Base-by-base conservation (phyloP, 108 stramenopile genomes). In the Seminavis robusta region DNA sequence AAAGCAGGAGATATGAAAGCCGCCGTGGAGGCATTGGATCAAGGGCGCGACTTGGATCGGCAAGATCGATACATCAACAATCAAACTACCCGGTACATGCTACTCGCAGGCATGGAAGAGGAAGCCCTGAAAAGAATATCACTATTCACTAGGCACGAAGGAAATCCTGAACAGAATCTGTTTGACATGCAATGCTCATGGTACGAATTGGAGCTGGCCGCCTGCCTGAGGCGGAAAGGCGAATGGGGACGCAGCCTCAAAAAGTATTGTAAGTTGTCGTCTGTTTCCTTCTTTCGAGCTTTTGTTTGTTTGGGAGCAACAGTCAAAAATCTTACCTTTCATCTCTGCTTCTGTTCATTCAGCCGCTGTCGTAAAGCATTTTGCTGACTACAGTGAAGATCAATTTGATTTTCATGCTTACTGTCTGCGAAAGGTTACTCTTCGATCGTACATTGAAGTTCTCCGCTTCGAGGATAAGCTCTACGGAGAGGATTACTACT, bases 371-470 rank as follows among this genome's bases (percentile, higher is more conserved):
- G 77, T 91, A 15, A 88, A 96, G 58, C 98, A 99, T 61, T 99
- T 97, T 60, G 85, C 89, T 34, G 97, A 96, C 65, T 93, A 94
- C 34, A 81, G 90, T 44, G 97, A 98, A 53, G 98, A 99, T 79
- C 96, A 98, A 66, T 96, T 99, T 52, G 98, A 99, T 76, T 98
- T 99, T 63, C 98, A 99, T 81, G 71, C 75, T 32, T 99, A 98
- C 61, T 98, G 97, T 66, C 61, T 98, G 56, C 92, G 97, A 39
- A 98, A 97, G 80, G 90, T 88, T 19, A 99, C 97, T 4, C 71
- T 99, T 24, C 83, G 97, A 36, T 76, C 97, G 0, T 99, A 99
- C 69, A 77, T 94, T 23, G 88, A 83, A 38, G 69, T 94, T 29
- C 73, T 99, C 17, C 67, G 81, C 43, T 84, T 87, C 50, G 97